Evolutionary conservation across 768 basidiomycete species (phyloP).

Genomic region (Neoboletus subvelutipes): DNA sequence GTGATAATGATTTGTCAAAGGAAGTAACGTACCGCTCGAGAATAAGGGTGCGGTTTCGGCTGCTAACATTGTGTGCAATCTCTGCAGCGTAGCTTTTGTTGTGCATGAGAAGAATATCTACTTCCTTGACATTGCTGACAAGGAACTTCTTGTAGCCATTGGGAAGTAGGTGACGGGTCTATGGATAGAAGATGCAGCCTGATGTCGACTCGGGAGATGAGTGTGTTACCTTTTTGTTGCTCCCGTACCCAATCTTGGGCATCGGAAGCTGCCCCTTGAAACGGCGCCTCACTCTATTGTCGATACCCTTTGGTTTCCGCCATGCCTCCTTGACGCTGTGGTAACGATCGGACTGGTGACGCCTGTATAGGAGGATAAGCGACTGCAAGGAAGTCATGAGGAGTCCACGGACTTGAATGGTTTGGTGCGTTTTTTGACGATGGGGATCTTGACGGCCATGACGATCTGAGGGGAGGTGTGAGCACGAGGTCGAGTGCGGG

Average conservation of each 20-base stretch:
- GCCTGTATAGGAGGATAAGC: constrained; percentile 48
- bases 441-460: constrained; percentile 57
- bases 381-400: not conserved
- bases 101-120: constrained; percentile 97
- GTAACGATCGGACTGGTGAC: constrained; percentile 99
- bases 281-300: constrained; percentile 93
- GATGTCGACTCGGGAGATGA: not conserved
- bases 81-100: constrained; percentile 95
- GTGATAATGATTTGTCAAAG: not conserved
- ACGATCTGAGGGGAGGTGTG: constrained; percentile 27
- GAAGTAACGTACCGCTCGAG: constrained; percentile 67
- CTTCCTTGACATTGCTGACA: constrained; percentile 89
- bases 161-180: constrained; percentile 95
- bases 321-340: constrained; percentile 96
- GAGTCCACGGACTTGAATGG: constrained; percentile 81
- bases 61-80: constrained; percentile 95
- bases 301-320: constrained; percentile 99
- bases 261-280: constrained; percentile 96
- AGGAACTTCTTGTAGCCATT: constrained; percentile 95
- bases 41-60: constrained; percentile 90
- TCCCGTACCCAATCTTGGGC: constrained; percentile 88
- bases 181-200: constrained; percentile 3
- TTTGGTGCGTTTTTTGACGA: constrained; percentile 97
- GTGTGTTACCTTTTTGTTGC: constrained; percentile 71
- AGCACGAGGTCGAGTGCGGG: constrained; percentile 10